phyloP scores from a whole-genome alignment of 2,329 filamentous ascomycete species.

The Scedosporium dehoogii region DNA sequence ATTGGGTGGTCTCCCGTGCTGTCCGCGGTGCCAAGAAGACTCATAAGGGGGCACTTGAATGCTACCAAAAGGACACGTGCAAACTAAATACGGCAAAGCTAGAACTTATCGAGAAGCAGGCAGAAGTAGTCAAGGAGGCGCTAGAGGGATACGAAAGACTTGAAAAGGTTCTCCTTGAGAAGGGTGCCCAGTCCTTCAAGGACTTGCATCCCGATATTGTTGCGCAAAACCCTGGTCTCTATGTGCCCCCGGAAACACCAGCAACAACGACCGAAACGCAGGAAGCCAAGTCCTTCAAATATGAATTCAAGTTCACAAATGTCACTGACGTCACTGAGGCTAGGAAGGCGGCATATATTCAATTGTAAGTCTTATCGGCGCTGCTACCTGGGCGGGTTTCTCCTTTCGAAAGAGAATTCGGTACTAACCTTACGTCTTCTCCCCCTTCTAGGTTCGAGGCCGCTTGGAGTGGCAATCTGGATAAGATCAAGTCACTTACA shows the following conservation, averaged over 20 bases:
- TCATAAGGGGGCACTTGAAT: constrained; percentile 19
- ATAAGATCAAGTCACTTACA: constrained; percentile 55
- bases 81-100: not conserved
- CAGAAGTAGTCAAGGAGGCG: constrained; percentile 39
- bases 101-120: constrained; percentile 28
- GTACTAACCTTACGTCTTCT: not conserved
- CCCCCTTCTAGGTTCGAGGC: constrained; percentile 54
- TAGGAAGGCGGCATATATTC: constrained; percentile 48
- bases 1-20: constrained; percentile 39
- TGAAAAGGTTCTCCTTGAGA: constrained; percentile 41
- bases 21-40: constrained; percentile 23
- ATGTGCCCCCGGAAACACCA: not conserved
- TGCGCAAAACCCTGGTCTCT: constrained; percentile 10
- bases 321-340: constrained; percentile 46
- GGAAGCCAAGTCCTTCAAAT: constrained; percentile 30
- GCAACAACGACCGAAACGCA: constrained; percentile 8
- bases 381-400: not conserved
- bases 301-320: constrained; percentile 39
- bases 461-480: constrained; percentile 59
- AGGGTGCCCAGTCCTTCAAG: constrained; percentile 55
- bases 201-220: constrained; percentile 51
- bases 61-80: constrained; percentile 15
- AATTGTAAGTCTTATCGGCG: constrained; percentile 38
- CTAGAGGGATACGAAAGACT: constrained; percentile 44
- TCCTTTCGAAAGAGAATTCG: not conserved